These are phyloP conservation scores for Fraxinus pennsylvanica DNA, from an alignment of 257 asterid genomes.

Conservation along the genomic window DNA sequence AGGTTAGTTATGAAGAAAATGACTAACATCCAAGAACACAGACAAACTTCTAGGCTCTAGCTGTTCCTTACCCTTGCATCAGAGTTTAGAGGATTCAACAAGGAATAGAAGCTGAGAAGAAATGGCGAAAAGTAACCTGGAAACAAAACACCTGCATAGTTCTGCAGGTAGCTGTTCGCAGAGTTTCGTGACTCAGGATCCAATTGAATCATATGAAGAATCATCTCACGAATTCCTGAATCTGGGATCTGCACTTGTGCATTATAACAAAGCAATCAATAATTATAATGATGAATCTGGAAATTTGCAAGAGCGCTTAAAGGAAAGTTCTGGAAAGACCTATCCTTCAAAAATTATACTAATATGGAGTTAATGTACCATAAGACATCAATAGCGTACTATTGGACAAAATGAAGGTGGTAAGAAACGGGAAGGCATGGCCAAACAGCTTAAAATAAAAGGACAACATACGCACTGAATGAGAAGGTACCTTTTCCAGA, in stretches of 20 bases:
- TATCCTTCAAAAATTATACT: constrained; percentile 2
- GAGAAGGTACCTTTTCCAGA: constrained; percentile 76
- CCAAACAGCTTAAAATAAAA: background rate
- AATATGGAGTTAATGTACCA: constrained; percentile 16
- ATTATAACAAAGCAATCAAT: constrained; percentile 25
- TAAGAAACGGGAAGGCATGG: constrained; percentile 1
- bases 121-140: constrained; percentile 91
- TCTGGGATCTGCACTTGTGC: constrained; percentile 77
- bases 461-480: constrained; percentile 12
- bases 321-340: constrained; percentile 6
- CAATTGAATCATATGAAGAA: constrained; percentile 96
- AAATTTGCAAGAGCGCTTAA: background rate
- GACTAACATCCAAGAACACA: constrained; percentile 17
- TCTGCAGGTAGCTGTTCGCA: constrained; percentile 90
- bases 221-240: constrained; percentile 94
- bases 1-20: constrained; percentile 21
- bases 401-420: constrained; percentile 18
- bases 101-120: constrained; percentile 88
- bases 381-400: constrained; percentile 17
- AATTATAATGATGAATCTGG: constrained; percentile 17
- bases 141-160: constrained; percentile 77
- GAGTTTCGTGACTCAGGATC: constrained; percentile 82
- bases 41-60: constrained; percentile 3
- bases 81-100: constrained; percentile 79
- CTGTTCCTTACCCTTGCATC: constrained; percentile 83